Base-by-base conservation (phyloP, 805 yeast genomes). In the Yamadazyma phyllophila region DNA sequence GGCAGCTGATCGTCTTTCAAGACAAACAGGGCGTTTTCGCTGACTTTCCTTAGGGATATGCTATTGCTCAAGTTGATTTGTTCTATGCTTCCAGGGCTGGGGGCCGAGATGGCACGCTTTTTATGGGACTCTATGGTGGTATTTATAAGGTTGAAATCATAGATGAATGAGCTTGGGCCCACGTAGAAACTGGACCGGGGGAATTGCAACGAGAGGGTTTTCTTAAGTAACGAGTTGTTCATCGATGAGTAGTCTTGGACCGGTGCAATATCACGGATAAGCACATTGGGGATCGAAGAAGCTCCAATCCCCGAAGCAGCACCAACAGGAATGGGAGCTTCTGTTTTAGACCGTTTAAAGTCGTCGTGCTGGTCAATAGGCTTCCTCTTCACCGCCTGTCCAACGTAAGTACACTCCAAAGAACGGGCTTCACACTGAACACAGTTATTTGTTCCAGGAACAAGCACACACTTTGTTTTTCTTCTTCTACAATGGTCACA, bases 181-280 rank as follows among this genome's bases (percentile, higher is more conserved):
- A 91, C 83, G 56, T 82, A 86, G 57, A 88, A 88, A 14, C 96
- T 85, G 0, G 96, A 89, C 46, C 97, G 71, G 1, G 98, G 97
- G 56, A 83, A 88, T 60, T 89, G 97, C 15, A 88, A 66, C n/a
- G 87, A 78, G 27, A 83, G 69, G 0, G 90, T 83, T 53, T 80
- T 82, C 56, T 82, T 83, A 51, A 85, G 71, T 20, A 85, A 62
- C 3, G 88, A 82, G 49, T 82, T 77, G 52, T 77, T 81, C 62
- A 85, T 73, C 34, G 72, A 61, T 1, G 88, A 75, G 61, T 85
- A 85, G 60, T 85, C 91, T 42, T 79, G 82, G 11, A 84, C 72
- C 1, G 89, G 89, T 2, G 74, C 71, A 20, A 71, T 76, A 33
- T 77, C 81, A 44, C 84, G 57, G 30, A 79, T 73, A 2, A 65